A percentile compares a stretch with the other conserved stretches of the same genome.
phyloP scores from a whole-genome alignment of 1,284 basidiomycete species.

The Puccinia hordei region DNA sequence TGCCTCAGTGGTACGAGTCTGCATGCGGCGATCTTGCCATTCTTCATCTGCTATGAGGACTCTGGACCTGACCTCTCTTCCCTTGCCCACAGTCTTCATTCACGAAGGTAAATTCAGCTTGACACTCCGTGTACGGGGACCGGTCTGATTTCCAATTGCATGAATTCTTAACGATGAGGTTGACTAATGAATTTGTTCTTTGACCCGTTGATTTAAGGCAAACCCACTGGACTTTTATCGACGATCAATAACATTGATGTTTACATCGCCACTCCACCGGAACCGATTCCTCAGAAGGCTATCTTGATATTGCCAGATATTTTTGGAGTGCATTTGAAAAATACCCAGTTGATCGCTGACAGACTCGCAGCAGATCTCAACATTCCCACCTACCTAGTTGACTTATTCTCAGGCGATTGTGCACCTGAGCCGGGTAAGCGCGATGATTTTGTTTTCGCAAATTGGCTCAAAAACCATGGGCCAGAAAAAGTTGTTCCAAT shows the following conservation, averaged over 20 bases:
- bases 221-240: neutral
- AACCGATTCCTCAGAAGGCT: neutral
- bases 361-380: slow-evolving; percentile 10
- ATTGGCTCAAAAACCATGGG: slow-evolving; percentile 8
- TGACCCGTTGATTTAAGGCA: too few relatives aligned
- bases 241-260: slow-evolving; percentile 11
- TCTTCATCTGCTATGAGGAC: neutral
- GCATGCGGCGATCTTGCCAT: neutral
- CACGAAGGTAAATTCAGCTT: slow-evolving; percentile 20
- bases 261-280: slow-evolving; percentile 3
- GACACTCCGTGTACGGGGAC: too few relatives aligned
- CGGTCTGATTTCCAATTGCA: neutral
- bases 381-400: slow-evolving; percentile 33
- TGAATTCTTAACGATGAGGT: neutral
- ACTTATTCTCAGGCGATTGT: slow-evolving; percentile 21
- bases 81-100: slow-evolving; percentile 14
- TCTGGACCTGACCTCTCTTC: neutral
- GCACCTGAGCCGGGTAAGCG: neutral
- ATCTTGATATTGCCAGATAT: slow-evolving; percentile 40
- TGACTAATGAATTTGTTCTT: too few relatives aligned
- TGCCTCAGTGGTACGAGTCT: slow-evolving; percentile 7
- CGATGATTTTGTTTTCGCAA: neutral
- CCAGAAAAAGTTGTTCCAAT: slow-evolving; percentile 3
- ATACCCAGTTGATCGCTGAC: slow-evolving; percentile 32
- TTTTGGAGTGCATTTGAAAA: slow-evolving; percentile 32